Conservation (phyloP, 2,329 filamentous ascomycete species). For the Xylariaceae sp. region DNA sequence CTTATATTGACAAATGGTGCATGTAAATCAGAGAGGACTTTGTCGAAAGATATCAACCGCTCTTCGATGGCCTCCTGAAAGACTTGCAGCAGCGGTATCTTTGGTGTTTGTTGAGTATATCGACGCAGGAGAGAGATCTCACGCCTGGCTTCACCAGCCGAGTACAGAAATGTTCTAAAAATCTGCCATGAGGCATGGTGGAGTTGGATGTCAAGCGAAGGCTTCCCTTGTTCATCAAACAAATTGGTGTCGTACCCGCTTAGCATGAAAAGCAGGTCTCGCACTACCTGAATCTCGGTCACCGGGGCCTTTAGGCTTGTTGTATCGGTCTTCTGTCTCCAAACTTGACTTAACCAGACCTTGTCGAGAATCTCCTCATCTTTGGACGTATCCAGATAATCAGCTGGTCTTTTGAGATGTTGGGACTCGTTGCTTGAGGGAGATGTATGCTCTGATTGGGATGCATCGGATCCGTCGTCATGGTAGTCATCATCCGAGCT, state of each 20-base stretch:
- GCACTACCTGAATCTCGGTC: conserved; percentile 69
- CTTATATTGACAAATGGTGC: conserved; percentile 54
- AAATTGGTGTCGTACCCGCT: conserved; percentile 72
- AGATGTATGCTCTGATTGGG: conserved; percentile 38
- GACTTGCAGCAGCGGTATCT: conserved; percentile 63
- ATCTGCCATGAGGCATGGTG: conserved; percentile 49
- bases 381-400: conserved; percentile 37
- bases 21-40: conserved; percentile 58
- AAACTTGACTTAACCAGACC: conserved; percentile 44
- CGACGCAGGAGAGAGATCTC: conserved; percentile 45
- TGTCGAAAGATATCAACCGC: conserved; percentile 58
- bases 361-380: conserved; percentile 36
- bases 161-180: conserved; percentile 46
- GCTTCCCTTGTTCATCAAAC: conserved; percentile 50
- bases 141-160: conserved; percentile 47
- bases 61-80: conserved; percentile 64
- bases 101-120: conserved; percentile 44
- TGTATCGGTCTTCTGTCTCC: conserved; percentile 34
- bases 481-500: conserved; percentile 61
- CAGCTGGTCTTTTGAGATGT: conserved; percentile 27
- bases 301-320: conserved; percentile 42
- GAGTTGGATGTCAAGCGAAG: conserved; percentile 44
- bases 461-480: conserved; percentile 37
- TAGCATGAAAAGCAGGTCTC: conserved; percentile 84
- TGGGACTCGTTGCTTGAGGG: conserved; percentile 32